Evolutionary conservation across 2,329 filamentous ascomycete species (phyloP), one percentile per base, ranked within the genome.

Genomic region (Colletotrichum truncatum): DNA sequence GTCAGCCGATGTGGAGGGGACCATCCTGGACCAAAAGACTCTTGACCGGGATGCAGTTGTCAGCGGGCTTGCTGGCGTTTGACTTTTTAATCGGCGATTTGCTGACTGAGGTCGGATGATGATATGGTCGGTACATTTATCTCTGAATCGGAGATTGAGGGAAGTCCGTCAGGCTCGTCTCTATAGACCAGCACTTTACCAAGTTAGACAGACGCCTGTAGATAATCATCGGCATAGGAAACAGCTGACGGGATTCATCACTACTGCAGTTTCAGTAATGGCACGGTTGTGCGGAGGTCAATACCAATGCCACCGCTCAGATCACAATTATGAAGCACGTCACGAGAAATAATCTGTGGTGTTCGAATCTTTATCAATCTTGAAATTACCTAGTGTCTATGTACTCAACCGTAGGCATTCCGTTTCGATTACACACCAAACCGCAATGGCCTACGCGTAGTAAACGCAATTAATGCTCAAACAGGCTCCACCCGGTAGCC

Each of bases 311-410:
- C 18, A 14, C 39, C 12, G 18, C 6, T 14, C 4, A 11, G 6
- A 25, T 21, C 10, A 18, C 5, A 11, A 23, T 9, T 4, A 25
- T 46, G 41, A 12, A 30, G 23, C 45, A 30, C 45, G 39, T 4
- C 4, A 48, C 23, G n/a, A 48, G 4, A 23, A 48, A 10, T 14
- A 6, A 7, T n/a, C 12, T 6, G 10, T 16, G 18, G 10, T n/a
- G 11, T 41, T 45, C 16, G 25, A n/a, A 45, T 39, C 16, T 9
- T 23, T 14, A 36, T 55, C 28, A 38, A 41, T 55, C 34, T 62
- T 28, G 16, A 21, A 49, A 62, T 56, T 52, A 56, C 36, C 51
- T 54, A 28, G n/a, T 57, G 18, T 61, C 56, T 61, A 65, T 55
- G 34, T 65, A 54, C 18, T 54, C 23, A 18, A 36, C 8, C 14